Base-by-base conservation (phyloP, 257 asterid genomes). In the Solanum phureja region DNA sequence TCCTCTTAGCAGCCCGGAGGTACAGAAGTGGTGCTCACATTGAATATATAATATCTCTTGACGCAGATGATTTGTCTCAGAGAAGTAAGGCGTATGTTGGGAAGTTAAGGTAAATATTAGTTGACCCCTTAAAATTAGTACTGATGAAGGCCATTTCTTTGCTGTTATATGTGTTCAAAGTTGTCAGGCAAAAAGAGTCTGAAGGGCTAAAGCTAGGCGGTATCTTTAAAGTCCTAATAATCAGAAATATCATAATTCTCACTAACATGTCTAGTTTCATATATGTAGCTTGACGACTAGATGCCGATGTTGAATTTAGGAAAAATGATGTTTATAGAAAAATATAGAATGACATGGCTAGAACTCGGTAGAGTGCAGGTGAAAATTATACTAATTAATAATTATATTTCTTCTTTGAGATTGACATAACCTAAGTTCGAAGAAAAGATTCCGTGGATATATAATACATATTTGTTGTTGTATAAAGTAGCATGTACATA, bases 21-120 rank as follows among this genome's bases (percentile, higher is more conserved):
- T 90, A 89, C 92, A 91, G 98, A 91, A 94, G 86, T 86, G 98
- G 98, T 38, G 92, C 98, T 75, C 95, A 92, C 91, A 93, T 92
- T 0, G 99, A 97, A 90, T 97, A 95, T 87, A 90, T 97, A 87
- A 92, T 97, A 56, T 94, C 99, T 49, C 92, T 97, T 86, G 98
- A 97, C 86, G 96, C 97, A 34, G 90, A 93, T 42, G 98, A 95
- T 89, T 89, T 94, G 62, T 97, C 98, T 89, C 98, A 93, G 92
- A 96, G 95, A 91, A 95, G 98, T 91, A 95, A 94, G 89, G 96
- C 98, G 11, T 97, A 95, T 87, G 98, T 95, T 64, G 99, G 99
- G 90, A 97, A 97, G 91, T 88, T 97, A 89, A 97, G 99, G 99
- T 97, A 76, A 75, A 90, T 62, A 38, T 84, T 68, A 31, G 76